A percentile compares a stretch with the other conserved stretches of the same genome.
These are phyloP conservation scores for Solanum hybrid DNA, from an alignment of 305 asterid species.

Conservation along the genomic window DNA sequence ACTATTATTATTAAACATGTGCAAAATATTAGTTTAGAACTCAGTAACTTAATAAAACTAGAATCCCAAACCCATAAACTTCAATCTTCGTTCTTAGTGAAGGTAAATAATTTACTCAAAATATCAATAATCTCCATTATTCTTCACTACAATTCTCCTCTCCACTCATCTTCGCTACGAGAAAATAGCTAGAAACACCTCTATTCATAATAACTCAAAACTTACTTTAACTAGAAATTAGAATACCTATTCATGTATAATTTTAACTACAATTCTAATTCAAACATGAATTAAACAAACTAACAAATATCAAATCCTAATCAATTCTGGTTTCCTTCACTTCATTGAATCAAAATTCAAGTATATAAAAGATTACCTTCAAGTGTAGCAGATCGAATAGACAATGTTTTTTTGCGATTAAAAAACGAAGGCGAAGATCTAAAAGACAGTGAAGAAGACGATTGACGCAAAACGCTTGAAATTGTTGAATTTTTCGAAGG, in stretches of 20 bases:
- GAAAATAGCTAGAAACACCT: neutral
- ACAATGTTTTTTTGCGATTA: conserved; percentile 28
- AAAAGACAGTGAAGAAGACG: conserved; percentile 31
- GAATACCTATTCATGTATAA: neutral
- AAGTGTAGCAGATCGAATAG: conserved; percentile 44
- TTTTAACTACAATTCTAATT: neutral
- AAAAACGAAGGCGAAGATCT: conserved; percentile 30
- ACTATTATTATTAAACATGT: neutral
- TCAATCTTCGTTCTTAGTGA: neutral
- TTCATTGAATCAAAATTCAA: neutral
- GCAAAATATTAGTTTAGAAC: neutral
- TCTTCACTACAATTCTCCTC: neutral
- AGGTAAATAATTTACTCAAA: neutral
- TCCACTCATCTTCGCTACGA: neutral
- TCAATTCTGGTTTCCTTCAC: neutral
- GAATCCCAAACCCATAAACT: neutral
- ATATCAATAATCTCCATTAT: neutral
- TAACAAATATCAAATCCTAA: neutral
- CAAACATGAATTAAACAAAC: neutral
- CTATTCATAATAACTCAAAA: neutral
- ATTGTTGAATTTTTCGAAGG: conserved; percentile 10
- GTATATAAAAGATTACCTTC: conserved; percentile 28
- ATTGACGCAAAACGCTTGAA: conserved; percentile 12
- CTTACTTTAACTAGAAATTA: neutral
- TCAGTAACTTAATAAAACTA: neutral